Evolutionary conservation across 1,139 yeast species (phyloP).

Genomic region (Meyerozyma sp.): DNA sequence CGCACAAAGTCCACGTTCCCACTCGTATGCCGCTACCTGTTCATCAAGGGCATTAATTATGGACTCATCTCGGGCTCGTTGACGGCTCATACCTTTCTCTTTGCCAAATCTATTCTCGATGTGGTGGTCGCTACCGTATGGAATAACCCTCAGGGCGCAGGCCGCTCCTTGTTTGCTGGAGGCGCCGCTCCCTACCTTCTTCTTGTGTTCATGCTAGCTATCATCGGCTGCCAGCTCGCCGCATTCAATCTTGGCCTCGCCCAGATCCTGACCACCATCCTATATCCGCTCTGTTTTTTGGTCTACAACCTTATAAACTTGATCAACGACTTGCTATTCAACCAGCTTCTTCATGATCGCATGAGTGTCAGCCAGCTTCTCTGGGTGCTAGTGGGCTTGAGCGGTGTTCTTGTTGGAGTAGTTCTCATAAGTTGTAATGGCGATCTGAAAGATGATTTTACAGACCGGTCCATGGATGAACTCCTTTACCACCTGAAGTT

Average conservation of each 20-base stretch:
- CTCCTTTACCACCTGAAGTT: constrained; percentile 16
- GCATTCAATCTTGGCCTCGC: constrained; percentile 72
- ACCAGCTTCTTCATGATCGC: constrained; percentile 34
- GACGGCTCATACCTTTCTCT: constrained; percentile 78
- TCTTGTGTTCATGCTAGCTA: constrained; percentile 51
- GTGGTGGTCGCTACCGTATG: constrained; percentile 47
- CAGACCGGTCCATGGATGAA: constrained; percentile 11
- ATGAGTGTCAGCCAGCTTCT: constrained; percentile 31
- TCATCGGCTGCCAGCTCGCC: constrained; percentile 71
- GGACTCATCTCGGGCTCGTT: constrained; percentile 74
- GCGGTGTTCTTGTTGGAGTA: constrained; percentile 43
- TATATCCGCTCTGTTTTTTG: constrained; percentile 83
- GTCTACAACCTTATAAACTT: constrained; percentile 73
- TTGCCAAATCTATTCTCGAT: constrained; percentile 82
- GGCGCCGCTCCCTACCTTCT: constrained; percentile 42
- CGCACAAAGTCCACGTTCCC: constrained; percentile 1
- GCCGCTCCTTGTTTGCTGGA: constrained; percentile 15
- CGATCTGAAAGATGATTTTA: constrained; percentile 4
- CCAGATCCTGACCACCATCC: constrained; percentile 66
- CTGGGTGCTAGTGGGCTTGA: constrained; percentile 47
- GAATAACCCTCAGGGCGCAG: constrained; percentile 21
- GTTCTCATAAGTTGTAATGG: constrained; percentile 38
- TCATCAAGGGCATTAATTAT: constrained; percentile 50
- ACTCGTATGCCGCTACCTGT: constrained; percentile 12
- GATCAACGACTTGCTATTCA: constrained; percentile 64